Evolutionary conservation across 176 grass and related monocot genomes (phyloP).

Genomic region (Lolium perenne): DNA sequence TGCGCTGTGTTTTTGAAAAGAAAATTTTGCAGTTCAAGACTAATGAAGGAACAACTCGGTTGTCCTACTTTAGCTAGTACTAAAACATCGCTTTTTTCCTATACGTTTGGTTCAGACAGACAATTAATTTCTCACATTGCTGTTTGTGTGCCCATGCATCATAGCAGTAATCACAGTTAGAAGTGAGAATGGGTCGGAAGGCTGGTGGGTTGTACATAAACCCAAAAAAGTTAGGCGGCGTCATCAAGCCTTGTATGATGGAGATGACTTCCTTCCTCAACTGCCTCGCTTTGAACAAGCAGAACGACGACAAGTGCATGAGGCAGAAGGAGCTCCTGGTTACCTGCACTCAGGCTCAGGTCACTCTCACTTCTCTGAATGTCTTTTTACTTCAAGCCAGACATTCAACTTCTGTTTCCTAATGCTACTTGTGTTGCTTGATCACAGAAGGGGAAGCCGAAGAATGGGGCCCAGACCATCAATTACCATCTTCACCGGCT

Average conservation of each 20-base stretch:
- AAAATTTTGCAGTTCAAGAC: neutral
- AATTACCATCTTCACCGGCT: conserved; percentile 86
- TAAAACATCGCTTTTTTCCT: neutral
- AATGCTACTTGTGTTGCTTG: neutral
- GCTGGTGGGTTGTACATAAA: conserved; percentile 85
- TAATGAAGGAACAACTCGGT: neutral
- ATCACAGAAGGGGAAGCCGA: conserved; percentile 68
- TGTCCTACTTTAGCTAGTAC: neutral
- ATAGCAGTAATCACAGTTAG: neutral
- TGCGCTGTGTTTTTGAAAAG: neutral
- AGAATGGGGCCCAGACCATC: conserved; percentile 72
- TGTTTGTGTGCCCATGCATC: neutral
- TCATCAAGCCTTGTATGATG: conserved; percentile 69
- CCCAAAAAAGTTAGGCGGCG: conserved; percentile 75
- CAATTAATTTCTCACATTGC: neutral
- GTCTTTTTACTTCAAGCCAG: neutral
- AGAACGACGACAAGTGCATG: conserved; percentile 71
- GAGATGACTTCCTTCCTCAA: conserved; percentile 90
- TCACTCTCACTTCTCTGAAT: conserved; percentile 29
- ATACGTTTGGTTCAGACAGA: neutral
- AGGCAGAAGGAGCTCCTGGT: conserved; percentile 76
- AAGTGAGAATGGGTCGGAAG: conserved; percentile 74
- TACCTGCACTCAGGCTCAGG: conserved; percentile 65
- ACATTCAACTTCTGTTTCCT: neutral
- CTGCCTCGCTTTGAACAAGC: conserved; percentile 88